These are phyloP conservation scores for Plenodomus tracheiphilus DNA, from an alignment of 2,329 filamentous ascomycete species.

Conservation along the genomic window DNA sequence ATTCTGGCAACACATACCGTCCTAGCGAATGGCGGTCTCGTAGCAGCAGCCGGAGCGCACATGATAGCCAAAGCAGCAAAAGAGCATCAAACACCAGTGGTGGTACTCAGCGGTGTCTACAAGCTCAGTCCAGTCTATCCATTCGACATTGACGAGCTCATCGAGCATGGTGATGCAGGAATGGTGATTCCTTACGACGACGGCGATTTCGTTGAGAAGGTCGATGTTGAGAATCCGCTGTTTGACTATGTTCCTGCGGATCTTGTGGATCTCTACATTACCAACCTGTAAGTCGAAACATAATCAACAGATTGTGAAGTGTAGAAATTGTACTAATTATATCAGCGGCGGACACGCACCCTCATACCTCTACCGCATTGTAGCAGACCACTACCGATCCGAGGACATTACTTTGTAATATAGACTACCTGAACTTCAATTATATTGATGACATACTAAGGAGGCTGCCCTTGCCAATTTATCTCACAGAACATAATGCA, in stretches of 20 bases:
- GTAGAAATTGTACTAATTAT: too few species aligned
- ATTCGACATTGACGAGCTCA: conserved; percentile 77
- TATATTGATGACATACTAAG: not conserved
- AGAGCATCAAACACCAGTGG: conserved; percentile 79
- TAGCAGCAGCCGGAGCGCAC: conserved; percentile 81
- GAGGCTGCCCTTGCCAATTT: too few species aligned
- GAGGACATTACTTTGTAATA: conserved; percentile 65
- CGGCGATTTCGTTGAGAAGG: conserved; percentile 74
- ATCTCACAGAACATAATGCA: too few species aligned
- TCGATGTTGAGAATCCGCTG: conserved; percentile 77
- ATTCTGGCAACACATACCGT: conserved; percentile 87
- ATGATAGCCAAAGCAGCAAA: conserved; percentile 84
- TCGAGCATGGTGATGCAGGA: conserved; percentile 84
- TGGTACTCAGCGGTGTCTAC: conserved; percentile 89
- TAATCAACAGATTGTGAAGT: too few species aligned
- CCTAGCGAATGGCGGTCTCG: conserved; percentile 81
- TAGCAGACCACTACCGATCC: conserved; percentile 74
- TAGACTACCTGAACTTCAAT: not conserved
- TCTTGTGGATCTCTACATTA: conserved; percentile 79
- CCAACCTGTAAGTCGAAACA: conserved; percentile 76
- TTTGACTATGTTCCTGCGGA: conserved; percentile 82
- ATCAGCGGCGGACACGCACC: conserved; percentile 70
- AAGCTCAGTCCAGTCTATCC: conserved; percentile 90
- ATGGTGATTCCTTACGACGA: conserved; percentile 78
- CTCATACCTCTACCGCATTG: conserved; percentile 72